Percentiles rank a stretch among this genome's conserved stretches.
Conservation (phyloP, 108 stramenopile genomes). For the Epithemia pelagica region DNA sequence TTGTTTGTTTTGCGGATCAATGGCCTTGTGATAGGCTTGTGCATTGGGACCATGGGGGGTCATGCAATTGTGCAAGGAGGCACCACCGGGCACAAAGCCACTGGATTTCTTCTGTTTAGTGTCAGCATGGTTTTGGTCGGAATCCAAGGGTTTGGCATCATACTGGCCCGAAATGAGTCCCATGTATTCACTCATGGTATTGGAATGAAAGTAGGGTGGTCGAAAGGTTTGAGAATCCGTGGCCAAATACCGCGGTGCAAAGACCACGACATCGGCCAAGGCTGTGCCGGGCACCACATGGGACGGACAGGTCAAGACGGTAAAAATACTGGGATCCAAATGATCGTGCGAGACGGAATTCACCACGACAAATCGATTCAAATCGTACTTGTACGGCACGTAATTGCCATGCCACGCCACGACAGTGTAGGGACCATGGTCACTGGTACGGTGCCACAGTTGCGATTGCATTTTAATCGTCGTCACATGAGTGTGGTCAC, state of each 20-base stretch:
- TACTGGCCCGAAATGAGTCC: constrained; percentile 87
- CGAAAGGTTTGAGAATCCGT: constrained; percentile 88
- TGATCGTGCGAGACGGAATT: constrained; percentile 92
- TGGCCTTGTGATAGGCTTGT: constrained; percentile 57
- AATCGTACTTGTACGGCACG: constrained; percentile 85
- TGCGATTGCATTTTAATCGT: constrained; percentile 55
- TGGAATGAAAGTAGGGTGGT: constrained; percentile 93
- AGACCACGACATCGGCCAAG: constrained; percentile 89
- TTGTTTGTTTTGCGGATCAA: constrained; percentile 28
- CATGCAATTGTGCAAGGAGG: constrained; percentile 80
- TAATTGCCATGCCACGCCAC: constrained; percentile 96
- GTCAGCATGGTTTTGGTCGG: constrained; percentile 71
- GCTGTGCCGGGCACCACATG: constrained; percentile 70
- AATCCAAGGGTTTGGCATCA: constrained; percentile 66
- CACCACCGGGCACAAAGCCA: constrained; percentile 83
- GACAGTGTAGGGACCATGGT: constrained; percentile 86
- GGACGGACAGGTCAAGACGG: constrained; percentile 76
- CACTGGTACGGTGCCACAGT: constrained; percentile 43
- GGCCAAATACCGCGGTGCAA: constrained; percentile 89
- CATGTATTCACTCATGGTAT: constrained; percentile 92
- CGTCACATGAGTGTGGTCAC: constrained; percentile 24
- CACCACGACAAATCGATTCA: constrained; percentile 75
- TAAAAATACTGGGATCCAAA: constrained; percentile 90
- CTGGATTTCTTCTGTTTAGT: too few relatives aligned
- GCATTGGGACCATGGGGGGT: constrained; percentile 91